Conservation (phyloP, 345 rosid genomes). For the Eutrema japonicum region DNA sequence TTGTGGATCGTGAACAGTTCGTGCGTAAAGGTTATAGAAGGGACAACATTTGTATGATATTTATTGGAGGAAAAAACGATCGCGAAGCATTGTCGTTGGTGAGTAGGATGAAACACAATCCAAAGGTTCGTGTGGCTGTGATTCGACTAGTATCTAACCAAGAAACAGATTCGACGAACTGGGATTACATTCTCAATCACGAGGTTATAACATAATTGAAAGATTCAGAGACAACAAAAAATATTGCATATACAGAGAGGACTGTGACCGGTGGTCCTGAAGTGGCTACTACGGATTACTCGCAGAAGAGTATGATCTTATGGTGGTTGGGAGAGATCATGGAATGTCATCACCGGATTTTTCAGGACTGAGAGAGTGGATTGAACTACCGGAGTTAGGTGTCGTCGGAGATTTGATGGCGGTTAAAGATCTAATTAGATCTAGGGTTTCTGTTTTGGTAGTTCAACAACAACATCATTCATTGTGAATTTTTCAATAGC, state of each 20-base stretch:
- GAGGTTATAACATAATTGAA: not conserved
- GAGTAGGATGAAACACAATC: conserved; percentile 18
- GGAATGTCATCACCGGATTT: not conserved
- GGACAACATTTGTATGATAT: not conserved
- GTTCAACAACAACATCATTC: conserved; percentile 30
- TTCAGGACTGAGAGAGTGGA: conserved; percentile 23
- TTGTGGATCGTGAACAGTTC: conserved; percentile 28
- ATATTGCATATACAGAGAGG: conserved; percentile 18
- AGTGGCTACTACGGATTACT: conserved; percentile 1
- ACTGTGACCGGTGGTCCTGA: conserved; percentile 14
- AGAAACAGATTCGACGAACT: conserved; percentile 16
- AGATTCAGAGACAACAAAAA: not conserved
- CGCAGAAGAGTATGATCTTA: conserved; percentile 16
- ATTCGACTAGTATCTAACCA: not conserved
- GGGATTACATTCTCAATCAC: conserved; percentile 31
- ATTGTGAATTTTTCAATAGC: conserved; percentile 4
- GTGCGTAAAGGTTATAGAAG: not conserved
- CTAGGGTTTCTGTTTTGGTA: conserved; percentile 28
- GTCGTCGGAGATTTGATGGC: conserved; percentile 33
- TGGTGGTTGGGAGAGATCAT: conserved; percentile 32
- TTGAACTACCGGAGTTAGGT: conserved; percentile 34
- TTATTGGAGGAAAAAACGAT: conserved; percentile 39
- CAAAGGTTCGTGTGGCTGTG: not conserved
- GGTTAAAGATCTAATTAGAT: conserved; percentile 15
- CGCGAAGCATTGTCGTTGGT: conserved; percentile 28